Evolutionary conservation across 176 grass and related monocot genomes (phyloP), one percentile per base, ranked within the genome.

Genomic region (Carex kokanica): DNA sequence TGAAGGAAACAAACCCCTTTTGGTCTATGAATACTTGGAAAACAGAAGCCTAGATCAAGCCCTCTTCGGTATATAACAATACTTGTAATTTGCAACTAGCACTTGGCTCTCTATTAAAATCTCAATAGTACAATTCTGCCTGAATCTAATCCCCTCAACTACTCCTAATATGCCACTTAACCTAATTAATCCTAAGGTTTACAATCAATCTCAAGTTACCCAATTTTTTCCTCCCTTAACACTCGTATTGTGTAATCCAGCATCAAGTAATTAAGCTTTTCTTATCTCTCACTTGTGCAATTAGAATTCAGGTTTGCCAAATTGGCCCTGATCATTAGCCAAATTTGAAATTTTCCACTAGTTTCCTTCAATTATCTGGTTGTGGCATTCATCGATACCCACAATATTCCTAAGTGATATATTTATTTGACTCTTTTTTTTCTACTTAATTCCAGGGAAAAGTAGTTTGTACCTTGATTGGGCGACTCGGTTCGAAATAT

Each of bases 21-120:
- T 90, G 75, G 85, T 90, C 27, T 90, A 90, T 54, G 88, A 90
- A 71, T 90, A 81, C 45, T 40, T 90, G 29, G 81, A 90, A 84
- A 87, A 90, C 29, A 75, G 74, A 63, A 90, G 88, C 45, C 74
- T 90, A 3, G 88, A 90, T 67, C 64, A 84, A 77, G 81, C 85
- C 72, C 69, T 90, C 56, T 87, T 90, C 29, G 80, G 88, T 90
- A 86, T 75, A 65, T 27, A 9, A 21, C 79, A 0, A 16, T 14
- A 51, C 25, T 74, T 74, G n/a, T 34, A 53, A 36, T 57, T 68
- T 60, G 20, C 16, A 61, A 60, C 6, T n/a, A n/a, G 43, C 40
- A 52, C 2, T 12, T 74, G 8, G 15, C 24, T 59, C 32, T 38
- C 17, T 58, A 7, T 38, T 38, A 14, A 36, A 80, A 80, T 60